Conservation (phyloP, 441 rosid species). For the Euphorbia celastroides region DNA sequence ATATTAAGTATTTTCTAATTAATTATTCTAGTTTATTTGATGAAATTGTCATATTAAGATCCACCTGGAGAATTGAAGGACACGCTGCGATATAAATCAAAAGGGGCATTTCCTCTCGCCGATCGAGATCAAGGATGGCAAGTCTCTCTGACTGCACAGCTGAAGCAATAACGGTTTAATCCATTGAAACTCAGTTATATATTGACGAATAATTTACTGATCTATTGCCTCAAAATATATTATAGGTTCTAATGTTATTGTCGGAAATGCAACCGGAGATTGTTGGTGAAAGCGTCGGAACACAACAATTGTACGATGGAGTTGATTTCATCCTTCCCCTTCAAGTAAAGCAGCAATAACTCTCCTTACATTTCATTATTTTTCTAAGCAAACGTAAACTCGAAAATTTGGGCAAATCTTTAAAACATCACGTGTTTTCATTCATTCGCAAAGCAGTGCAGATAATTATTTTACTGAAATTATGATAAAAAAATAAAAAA, state of each 20-base stretch:
- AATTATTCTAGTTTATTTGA: not conserved
- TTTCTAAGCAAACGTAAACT: too few species aligned
- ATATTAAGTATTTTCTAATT: not conserved
- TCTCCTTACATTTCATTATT: too few species aligned
- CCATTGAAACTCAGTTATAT: not conserved
- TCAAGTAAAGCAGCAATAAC: constrained; percentile 43
- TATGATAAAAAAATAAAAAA: too few species aligned
- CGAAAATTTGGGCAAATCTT: too few species aligned
- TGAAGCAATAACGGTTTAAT: constrained; percentile 30
- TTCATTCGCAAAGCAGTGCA: too few species aligned
- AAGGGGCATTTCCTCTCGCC: constrained; percentile 29
- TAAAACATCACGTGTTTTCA: too few species aligned
- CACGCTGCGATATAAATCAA: constrained; percentile 29
- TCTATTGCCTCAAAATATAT: not conserved
- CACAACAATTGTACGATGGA: constrained; percentile 28
- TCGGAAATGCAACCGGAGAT: constrained; percentile 49
- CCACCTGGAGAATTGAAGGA: constrained; percentile 32
- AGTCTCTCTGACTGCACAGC: constrained; percentile 39
- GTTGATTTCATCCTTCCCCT: constrained; percentile 32
- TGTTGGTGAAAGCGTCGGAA: constrained; percentile 46
- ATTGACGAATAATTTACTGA: not conserved
- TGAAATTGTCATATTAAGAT: constrained; percentile 6
- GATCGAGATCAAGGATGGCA: too few species aligned
- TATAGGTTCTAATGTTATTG: constrained; percentile 49
- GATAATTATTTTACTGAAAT: too few species aligned